Evolutionary conservation across 2,329 filamentous ascomycete genomes (phyloP).

Genomic region (Nemania diffusa): DNA sequence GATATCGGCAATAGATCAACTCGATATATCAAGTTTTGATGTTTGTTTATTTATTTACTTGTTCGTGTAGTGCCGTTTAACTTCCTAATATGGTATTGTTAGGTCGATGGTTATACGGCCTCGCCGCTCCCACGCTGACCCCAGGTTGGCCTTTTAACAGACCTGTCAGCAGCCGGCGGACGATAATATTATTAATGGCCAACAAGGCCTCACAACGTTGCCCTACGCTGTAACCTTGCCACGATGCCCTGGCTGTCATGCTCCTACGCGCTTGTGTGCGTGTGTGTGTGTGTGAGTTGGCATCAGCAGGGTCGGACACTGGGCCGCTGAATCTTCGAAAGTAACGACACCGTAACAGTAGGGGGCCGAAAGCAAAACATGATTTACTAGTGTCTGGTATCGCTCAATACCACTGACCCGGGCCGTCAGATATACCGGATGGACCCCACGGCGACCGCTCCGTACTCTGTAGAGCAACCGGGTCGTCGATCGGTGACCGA

Average conservation of each 20-base stretch:
- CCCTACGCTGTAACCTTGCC: constrained; percentile 2
- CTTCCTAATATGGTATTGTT: constrained; percentile 11
- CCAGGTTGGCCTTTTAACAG: background rate
- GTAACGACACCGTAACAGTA: background rate
- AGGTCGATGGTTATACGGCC: constrained; percentile 13
- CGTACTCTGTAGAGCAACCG: constrained; percentile 12
- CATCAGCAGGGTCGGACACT: constrained; percentile 25
- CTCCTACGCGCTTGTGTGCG: constrained; percentile 20
- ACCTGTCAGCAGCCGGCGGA: constrained; percentile 10
- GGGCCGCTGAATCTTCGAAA: constrained; percentile 15
- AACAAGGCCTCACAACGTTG: constrained; percentile 3
- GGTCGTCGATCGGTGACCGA: constrained; percentile 34
- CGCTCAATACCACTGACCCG: constrained; percentile 8
- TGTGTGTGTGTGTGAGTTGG: constrained; percentile 22
- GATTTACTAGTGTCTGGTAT: background rate
- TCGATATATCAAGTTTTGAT: background rate
- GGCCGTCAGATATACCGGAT: constrained; percentile 18
- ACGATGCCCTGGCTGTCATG: constrained; percentile 9
- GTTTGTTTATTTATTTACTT: constrained; percentile 29
- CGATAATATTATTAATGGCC: constrained; percentile 2
- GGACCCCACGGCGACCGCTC: constrained; percentile 28
- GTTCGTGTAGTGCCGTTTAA: background rate
- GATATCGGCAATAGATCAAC: background rate
- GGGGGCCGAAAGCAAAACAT: constrained; percentile 23
- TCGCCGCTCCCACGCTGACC: constrained; percentile 4